Base-by-base conservation (phyloP, 1,139 yeast genomes). In the Blastobotrys niveus region DNA sequence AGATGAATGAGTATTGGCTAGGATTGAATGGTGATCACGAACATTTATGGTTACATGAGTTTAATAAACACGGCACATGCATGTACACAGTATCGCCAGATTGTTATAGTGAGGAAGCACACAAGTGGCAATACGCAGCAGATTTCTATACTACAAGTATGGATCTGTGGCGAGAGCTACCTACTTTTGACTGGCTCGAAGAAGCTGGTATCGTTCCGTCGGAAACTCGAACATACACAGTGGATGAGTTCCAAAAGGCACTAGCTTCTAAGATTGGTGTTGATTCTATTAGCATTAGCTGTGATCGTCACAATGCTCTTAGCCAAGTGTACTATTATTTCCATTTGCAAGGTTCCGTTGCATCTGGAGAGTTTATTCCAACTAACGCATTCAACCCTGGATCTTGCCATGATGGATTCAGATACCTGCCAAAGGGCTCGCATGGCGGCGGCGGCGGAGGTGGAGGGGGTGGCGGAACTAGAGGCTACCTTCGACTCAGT, bases 31-130 rank as follows among this genome's bases (percentile, higher is more conserved):
- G 93, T 1, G 60, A 74, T 48, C 96, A 88, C 60, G 86, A 79
- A 50, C 66, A 74, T 19, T 70, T 91, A 46, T 91, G 98, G 97
- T 72, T 78, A 24, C 97, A 91, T 63, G 98, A 91, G 65, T 91
- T 77, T 72, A 89, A 89, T 68, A 91, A 91, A 64, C 98, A 91
- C 60, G 97, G 91, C 3, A 88, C 96, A 0, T 91, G 97, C 64
- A 79, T 89, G 68, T 76, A 80, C 31, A 88, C 96, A 0, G 70
- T 89, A 42, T 74, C 74, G 44, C 87, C 95, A 2, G 53, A 62
- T 2, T 91, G 97, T 60, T 87, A 86, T 61, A 48, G 55, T 10
- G 43, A 48, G 21, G 64, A 62, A 31, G 62, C 68, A 41, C 62
- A 64, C 26, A 60, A 71, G 47, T 64, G 77, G 56, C 73, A 76